Conservation (phyloP, 78 protist species). For the Cyanophora paradoxa region DNA sequence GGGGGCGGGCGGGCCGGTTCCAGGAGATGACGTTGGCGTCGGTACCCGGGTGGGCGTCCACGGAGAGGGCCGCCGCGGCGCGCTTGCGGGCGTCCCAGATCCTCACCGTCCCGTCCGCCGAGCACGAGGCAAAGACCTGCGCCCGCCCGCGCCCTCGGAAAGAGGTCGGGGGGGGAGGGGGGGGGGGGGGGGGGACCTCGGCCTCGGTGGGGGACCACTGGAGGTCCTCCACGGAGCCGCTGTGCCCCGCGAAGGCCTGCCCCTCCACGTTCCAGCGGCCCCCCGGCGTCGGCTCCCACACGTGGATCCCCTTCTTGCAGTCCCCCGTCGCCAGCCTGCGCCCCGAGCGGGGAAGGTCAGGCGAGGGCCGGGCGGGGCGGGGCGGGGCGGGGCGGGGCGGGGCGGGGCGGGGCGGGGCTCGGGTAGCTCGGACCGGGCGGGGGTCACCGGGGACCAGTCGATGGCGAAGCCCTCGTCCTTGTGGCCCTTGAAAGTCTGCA, state of each 20-base stretch:
- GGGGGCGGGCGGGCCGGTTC: conserved; percentile 43
- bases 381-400: no score
- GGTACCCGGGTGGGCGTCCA: conserved; percentile 35
- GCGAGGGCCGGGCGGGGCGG: no score
- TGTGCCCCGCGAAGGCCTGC: conserved; percentile 57
- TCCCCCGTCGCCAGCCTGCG: conserved; percentile 71
- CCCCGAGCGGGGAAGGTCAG: no score
- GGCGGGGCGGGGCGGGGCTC: no score
- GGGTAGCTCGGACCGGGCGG: no score
- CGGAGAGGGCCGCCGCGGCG: conserved; percentile 32
- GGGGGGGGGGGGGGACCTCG: conserved; percentile 17
- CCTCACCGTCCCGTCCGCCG: conserved; percentile 59
- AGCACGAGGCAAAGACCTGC: conserved; percentile 67
- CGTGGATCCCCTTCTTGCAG: conserved; percentile 42
- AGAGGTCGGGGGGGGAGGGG: not conserved
- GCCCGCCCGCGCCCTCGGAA: no score
- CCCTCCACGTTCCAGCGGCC: conserved; percentile 72
- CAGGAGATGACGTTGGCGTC: conserved; percentile 89
- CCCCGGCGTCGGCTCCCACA: conserved; percentile 45
- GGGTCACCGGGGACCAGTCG: conserved; percentile 72
- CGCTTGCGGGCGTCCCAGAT: conserved; percentile 68
- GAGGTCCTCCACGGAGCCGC: conserved; percentile 79
- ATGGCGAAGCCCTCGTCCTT: conserved; percentile 78
- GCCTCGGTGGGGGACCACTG: conserved; percentile 84
- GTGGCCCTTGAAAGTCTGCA: conserved; percentile 26